Percentiles rank a stretch among this genome's conserved stretches.
These are phyloP conservation scores for Auriscalpium microsporum DNA, from an alignment of 768 basidiomycete species.

Conservation along the genomic window DNA sequence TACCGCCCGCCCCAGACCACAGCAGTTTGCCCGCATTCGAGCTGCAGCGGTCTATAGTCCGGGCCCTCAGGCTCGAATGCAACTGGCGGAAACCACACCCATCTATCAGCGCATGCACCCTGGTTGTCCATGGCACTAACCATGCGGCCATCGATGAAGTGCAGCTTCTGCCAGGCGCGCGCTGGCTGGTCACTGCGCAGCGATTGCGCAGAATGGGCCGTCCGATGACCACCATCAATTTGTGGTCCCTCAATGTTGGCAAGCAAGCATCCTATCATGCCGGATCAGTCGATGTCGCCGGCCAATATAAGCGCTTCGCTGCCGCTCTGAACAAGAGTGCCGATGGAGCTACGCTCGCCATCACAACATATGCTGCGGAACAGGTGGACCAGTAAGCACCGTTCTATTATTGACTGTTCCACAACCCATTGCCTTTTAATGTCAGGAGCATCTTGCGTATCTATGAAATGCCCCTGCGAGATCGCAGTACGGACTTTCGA, in stretches of 20 bases:
- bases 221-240: constrained; percentile 29
- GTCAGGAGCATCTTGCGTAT: not conserved
- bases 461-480: not conserved
- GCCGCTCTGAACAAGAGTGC: constrained; percentile 10
- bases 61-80: constrained; percentile 39
- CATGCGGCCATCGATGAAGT: constrained; percentile 36
- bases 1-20: constrained; percentile 27
- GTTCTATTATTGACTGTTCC: not conserved
- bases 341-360: constrained; percentile 15
- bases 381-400: not conserved
- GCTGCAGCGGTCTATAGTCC: constrained; percentile 34
- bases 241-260: constrained; percentile 35
- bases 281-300: constrained; percentile 21
- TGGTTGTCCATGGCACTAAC: constrained; percentile 25
- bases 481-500: not conserved
- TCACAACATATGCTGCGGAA: constrained; percentile 4
- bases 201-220: constrained; percentile 22
- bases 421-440: not conserved
- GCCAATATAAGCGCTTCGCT: constrained; percentile 15
- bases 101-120: constrained; percentile 27
- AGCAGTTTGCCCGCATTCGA: constrained; percentile 29
- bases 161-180: constrained; percentile 37
- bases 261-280: constrained; percentile 19
- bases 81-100: constrained; percentile 38
- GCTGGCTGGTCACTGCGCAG: constrained; percentile 41